Base-by-base conservation (phyloP, 2,329 filamentous ascomycete species). In the Venturia nashicola region DNA sequence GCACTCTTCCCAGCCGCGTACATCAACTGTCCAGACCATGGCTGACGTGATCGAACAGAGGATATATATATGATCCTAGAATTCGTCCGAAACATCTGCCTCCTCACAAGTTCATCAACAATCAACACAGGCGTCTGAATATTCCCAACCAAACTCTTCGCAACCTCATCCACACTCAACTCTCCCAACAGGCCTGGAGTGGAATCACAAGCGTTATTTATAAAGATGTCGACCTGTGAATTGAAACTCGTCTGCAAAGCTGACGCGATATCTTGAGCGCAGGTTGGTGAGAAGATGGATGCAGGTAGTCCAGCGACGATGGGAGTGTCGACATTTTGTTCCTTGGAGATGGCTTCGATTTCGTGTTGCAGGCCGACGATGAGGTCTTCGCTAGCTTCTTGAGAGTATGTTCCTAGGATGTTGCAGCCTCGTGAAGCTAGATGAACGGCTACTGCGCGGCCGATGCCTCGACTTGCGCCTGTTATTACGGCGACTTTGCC, bases 31-130 rank as follows among this genome's bases (percentile, higher is more conserved):
- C 65, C 66, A 5, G 70, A 70, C 73, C 73, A 75, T 1, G 73
- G 73, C 34, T 72, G 72, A 6, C 72, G 69, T 0, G 72, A 69
- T 0, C 73, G 66, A 5, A 75, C 65, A 4, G 72, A 74, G 0
- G 72, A 75, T 42, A 76, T 72, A 48, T 74, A 75, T 34, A 76
- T 68, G 20, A 76, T 74, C 0, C 74, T 70, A 27, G 72, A 74
- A 32, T 72, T 68, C 1, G 65, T 70, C 7, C 71, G 73, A 42
- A 75, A 75, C 61, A 68, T 68, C 4, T 66, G 69, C 27, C 69
- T 64, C 43, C 69, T 70, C 3, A 75, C 71, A 1, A 76, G 64
- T 8, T 73, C 71, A 7, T 76, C 72, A 20, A 75, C 72, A n/a
- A 75, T 72, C 44, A 74, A 62, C 0, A 74, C 71, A 0, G 74